Percentiles rank a stretch among this genome's conserved stretches.
phyloP scores from a whole-genome alignment of 2,329 filamentous ascomycete genomes.

The Ophiosphaerella korrae region DNA sequence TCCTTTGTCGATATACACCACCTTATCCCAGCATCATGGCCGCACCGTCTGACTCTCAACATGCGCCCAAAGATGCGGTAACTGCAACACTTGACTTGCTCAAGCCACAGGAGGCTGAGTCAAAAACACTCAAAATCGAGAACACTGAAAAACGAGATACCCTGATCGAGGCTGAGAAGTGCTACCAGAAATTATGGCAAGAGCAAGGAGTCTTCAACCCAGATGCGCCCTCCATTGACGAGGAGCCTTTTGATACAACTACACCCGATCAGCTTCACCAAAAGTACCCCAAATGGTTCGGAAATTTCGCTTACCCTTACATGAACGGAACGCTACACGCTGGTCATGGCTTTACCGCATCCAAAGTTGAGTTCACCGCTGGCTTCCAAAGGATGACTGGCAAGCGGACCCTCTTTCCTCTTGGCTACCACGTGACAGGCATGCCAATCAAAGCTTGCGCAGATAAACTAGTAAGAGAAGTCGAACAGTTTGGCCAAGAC shows the following conservation, averaged over 20 bases:
- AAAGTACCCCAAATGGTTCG: constrained; percentile 90
- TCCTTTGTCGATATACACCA: constrained; percentile 9
- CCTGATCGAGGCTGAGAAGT: constrained; percentile 83
- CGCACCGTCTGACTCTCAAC: constrained; percentile 33
- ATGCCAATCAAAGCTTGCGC: constrained; percentile 95
- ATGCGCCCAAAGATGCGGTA: constrained; percentile 51
- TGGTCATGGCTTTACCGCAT: constrained; percentile 89
- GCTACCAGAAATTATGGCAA: constrained; percentile 87
- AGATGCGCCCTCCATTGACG: constrained; percentile 78
- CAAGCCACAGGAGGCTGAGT: constrained; percentile 59
- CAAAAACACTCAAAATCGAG: constrained; percentile 70
- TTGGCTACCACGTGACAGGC: constrained; percentile 94
- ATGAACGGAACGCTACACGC: constrained; percentile 69
- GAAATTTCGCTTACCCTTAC: constrained; percentile 69
- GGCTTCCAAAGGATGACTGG: constrained; percentile 91
- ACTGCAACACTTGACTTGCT: constrained; percentile 59
- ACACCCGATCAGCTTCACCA: constrained; percentile 75
- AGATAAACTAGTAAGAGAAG: constrained; percentile 90
- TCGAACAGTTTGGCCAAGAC: constrained; percentile 83
- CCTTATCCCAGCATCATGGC: constrained; percentile 32
- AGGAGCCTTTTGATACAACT: constrained; percentile 77
- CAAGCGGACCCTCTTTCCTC: constrained; percentile 83
- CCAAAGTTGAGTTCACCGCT: constrained; percentile 89
- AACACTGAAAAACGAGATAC: constrained; percentile 86
- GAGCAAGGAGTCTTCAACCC: constrained; percentile 79